Percentiles rank a stretch among this genome's conserved stretches.
Conservation (phyloP, 345 rosid genomes). For the Melaleuca quinquenervia region DNA sequence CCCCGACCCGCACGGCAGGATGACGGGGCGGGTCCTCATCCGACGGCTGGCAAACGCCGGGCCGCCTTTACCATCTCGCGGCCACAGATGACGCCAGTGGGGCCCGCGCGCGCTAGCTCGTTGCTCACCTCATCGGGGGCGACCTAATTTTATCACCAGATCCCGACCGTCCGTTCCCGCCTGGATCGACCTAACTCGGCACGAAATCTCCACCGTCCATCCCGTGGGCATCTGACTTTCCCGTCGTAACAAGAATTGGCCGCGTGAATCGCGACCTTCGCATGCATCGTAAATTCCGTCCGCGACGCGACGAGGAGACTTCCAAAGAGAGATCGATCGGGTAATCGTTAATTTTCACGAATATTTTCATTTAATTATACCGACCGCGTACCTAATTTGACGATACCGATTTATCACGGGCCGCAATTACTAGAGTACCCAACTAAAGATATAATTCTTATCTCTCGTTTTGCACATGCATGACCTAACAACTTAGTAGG, state of each 20-base stretch:
- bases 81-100: neutral
- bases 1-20: neutral
- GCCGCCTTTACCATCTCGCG: neutral
- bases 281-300: neutral
- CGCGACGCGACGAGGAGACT: neutral
- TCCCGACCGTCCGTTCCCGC: neutral
- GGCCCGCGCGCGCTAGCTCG: neutral
- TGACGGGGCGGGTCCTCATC: neutral
- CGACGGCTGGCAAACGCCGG: neutral
- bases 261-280: neutral
- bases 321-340: neutral
- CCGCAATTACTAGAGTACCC: fast-evolving
- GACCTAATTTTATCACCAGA: neutral
- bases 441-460: neutral
- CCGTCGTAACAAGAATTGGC: neutral
- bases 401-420: fast-evolving
- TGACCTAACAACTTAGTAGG: neutral
- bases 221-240: neutral
- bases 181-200: neutral
- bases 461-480: fast-evolving
- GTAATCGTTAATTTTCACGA: neutral
- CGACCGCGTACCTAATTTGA: neutral
- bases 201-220: neutral
- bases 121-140: neutral
- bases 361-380: neutral